These are phyloP conservation scores for Populus deltoides DNA, from an alignment of 345 rosid species.

Conservation along the genomic window DNA sequence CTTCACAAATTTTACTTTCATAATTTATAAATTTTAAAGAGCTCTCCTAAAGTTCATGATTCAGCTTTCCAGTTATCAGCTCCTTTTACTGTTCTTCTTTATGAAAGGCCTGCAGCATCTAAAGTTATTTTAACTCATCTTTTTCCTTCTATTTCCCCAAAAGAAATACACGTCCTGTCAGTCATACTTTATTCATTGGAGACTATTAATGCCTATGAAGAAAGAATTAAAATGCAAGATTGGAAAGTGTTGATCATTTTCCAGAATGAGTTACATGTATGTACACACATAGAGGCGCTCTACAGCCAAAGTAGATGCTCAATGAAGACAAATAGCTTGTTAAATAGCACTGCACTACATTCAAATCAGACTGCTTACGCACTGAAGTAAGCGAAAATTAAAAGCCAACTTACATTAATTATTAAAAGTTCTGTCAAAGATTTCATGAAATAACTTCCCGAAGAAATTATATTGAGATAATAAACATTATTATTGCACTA, in stretches of 20 bases:
- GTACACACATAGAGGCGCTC: neutral
- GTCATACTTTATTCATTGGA: too few relatives aligned
- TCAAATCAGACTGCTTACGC: neutral
- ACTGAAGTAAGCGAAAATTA: neutral
- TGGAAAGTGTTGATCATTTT: neutral
- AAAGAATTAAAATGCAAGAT: neutral
- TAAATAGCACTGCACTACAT: too few relatives aligned
- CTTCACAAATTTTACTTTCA: too few relatives aligned
- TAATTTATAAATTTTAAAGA: neutral
- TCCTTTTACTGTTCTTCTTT: neutral
- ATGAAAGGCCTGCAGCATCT: neutral
- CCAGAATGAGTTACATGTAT: too few relatives aligned
- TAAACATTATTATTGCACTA: neutral
- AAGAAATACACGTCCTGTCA: neutral
- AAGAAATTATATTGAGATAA: neutral
- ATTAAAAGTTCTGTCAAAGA: neutral
- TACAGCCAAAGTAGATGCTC: neutral
- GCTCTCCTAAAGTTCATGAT: neutral
- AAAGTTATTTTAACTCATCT: neutral
- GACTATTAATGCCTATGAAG: too few relatives aligned
- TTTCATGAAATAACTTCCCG: neutral
- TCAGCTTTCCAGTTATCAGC: neutral
- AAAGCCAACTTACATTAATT: neutral
- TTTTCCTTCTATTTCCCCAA: neutral
- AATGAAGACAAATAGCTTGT: neutral